Percentiles rank a stretch among this genome's conserved stretches.
Conservation (phyloP, 1,284 basidiomycete genomes). For the Ceraceosorus bombacis region DNA sequence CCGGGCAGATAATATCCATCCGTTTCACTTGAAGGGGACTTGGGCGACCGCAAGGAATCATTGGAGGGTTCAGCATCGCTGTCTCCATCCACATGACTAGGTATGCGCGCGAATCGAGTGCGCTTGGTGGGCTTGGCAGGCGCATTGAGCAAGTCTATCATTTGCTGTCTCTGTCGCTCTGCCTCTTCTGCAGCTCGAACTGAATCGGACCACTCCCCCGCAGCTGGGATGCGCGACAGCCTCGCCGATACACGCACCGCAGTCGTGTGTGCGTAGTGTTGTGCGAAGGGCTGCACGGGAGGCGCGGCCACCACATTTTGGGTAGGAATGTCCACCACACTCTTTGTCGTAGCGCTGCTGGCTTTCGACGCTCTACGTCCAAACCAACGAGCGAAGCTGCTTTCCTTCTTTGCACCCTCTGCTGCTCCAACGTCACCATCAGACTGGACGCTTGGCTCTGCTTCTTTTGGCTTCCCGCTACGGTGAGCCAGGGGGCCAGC, state of each 20-base stretch:
- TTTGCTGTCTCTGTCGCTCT: conserved; percentile 23
- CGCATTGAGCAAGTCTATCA: conserved; percentile 1
- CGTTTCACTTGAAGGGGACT: too few species aligned
- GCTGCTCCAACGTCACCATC: too few species aligned
- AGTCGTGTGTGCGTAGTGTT: conserved; percentile 73
- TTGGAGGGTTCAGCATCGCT: conserved; percentile 5
- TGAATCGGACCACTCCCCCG: background rate
- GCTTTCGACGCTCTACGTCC: conserved; percentile 6
- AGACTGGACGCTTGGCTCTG: background rate
- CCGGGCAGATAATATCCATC: background rate
- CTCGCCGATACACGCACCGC: conserved; percentile 65
- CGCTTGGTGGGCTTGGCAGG: conserved; percentile 13
- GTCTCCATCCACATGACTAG: background rate
- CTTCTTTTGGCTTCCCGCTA: background rate
- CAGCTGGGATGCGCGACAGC: background rate
- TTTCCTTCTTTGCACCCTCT: background rate
- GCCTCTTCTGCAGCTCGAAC: conserved; percentile 52
- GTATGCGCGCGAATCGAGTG: conserved; percentile 9
- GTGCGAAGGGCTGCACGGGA: conserved; percentile 68
- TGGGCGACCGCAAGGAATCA: background rate
- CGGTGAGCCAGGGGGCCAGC: background rate
- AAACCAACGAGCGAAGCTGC: conserved; percentile 37
- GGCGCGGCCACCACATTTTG: background rate
- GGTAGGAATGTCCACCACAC: too few species aligned
- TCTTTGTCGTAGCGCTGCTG: conserved; percentile 1